Evolutionary conservation across 441 rosid species (phyloP).

Genomic region (Theobroma grandiflorum): DNA sequence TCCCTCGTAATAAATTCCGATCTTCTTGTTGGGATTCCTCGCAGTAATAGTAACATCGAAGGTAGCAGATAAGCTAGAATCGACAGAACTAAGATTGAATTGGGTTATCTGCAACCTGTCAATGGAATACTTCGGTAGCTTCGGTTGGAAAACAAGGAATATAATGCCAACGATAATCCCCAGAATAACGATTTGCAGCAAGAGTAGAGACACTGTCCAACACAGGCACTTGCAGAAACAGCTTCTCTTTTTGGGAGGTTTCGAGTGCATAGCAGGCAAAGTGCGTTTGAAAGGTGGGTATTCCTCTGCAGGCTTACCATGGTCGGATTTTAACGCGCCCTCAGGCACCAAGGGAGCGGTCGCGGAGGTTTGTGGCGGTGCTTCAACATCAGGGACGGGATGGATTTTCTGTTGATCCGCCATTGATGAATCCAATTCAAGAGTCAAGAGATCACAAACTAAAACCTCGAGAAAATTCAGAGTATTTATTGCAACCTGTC

Average conservation of each 20-base stretch:
- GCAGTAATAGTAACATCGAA: constrained; percentile 76
- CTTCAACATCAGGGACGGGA: constrained; percentile 66
- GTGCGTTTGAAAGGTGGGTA: constrained; percentile 49
- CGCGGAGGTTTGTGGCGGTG: constrained; percentile 41
- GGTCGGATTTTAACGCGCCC: constrained; percentile 57
- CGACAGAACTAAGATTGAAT: constrained; percentile 40
- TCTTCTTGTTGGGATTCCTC: constrained; percentile 73
- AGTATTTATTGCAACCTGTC: neutral
- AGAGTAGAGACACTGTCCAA: constrained; percentile 62
- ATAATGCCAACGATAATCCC: constrained; percentile 63
- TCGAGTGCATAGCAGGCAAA: constrained; percentile 48
- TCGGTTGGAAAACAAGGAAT: constrained; percentile 81
- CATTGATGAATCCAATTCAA: constrained; percentile 36
- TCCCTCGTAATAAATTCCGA: constrained; percentile 81
- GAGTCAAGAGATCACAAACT: neutral
- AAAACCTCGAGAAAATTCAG: neutral
- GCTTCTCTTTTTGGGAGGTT: constrained; percentile 63
- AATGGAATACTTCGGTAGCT: constrained; percentile 75
- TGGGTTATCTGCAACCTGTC: constrained; percentile 65
- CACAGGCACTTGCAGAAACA: constrained; percentile 71
- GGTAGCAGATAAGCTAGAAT: constrained; percentile 59
- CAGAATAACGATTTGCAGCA: constrained; percentile 54
- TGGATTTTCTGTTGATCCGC: constrained; percentile 71
- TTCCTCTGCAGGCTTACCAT: constrained; percentile 29
- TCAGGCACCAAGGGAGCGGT: constrained; percentile 63